A percentile compares a stretch with the other conserved stretches of the same genome.
Evolutionary conservation across 1,284 basidiomycete species (phyloP).

Genomic region (Marasmius tenuissimus): DNA sequence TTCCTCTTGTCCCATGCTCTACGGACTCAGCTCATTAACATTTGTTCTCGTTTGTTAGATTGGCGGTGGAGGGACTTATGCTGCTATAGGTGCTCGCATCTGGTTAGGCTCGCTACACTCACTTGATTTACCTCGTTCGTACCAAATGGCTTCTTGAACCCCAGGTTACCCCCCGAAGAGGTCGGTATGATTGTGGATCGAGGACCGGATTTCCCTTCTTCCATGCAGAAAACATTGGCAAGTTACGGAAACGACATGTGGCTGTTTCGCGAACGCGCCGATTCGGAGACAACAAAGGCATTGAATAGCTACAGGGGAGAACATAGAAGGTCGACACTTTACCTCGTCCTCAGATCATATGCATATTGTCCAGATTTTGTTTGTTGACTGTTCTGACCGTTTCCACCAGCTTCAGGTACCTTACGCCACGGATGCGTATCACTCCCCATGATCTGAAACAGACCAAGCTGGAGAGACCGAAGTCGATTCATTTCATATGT

Average conservation of each 20-base stretch:
- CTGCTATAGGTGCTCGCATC: slow-evolving; percentile 76
- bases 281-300: slow-evolving; percentile 67
- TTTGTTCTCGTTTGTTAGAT: slow-evolving; percentile 50
- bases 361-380: not conserved
- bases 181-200: slow-evolving; percentile 85
- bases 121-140: not conserved
- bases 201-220: slow-evolving; percentile 74
- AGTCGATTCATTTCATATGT: slow-evolving; percentile 84
- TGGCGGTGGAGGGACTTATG: slow-evolving; percentile 88
- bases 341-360: slow-evolving; percentile 2
- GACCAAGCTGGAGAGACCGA: slow-evolving; percentile 54
- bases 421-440: slow-evolving; percentile 73
- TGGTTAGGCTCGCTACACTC: slow-evolving; percentile 50
- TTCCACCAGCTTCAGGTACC: slow-evolving; percentile 74
- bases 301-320: slow-evolving; percentile 81
- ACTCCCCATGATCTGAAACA: slow-evolving; percentile 66
- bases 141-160: not conserved
- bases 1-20: not conserved
- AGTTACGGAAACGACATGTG: slow-evolving; percentile 79
- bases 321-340: slow-evolving; percentile 58
- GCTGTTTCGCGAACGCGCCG: slow-evolving; percentile 65
- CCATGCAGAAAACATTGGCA: slow-evolving; percentile 58
- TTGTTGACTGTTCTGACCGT: not conserved
- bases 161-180: slow-evolving; percentile 60
- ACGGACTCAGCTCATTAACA: slow-evolving; percentile 2